Percentiles rank a stretch among this genome's conserved stretches.
phyloP scores from a whole-genome alignment of 1,284 basidiomycete species.

The Heliocybe sulcata region DNA sequence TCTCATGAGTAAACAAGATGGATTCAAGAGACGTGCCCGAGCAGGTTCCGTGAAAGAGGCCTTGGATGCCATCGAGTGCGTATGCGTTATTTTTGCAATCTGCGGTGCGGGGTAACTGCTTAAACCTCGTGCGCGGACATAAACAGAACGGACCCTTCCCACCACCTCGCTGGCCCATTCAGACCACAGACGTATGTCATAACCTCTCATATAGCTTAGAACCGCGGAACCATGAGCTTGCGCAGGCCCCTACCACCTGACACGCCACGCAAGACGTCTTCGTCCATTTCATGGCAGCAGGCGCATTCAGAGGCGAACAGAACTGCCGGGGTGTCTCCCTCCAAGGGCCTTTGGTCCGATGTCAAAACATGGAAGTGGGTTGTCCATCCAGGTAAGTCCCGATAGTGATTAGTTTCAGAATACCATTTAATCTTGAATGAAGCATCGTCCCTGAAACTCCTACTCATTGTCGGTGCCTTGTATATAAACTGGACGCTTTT shows the following conservation, averaged over 20 bases:
- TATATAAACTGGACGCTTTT: conserved; percentile 69
- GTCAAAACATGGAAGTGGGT: conserved; percentile 62
- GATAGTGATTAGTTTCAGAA: not conserved
- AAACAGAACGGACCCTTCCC: conserved; percentile 41
- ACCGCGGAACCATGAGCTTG: not conserved
- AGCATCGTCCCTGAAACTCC: conserved; percentile 70
- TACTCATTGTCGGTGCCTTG: conserved; percentile 66
- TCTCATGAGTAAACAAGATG: not conserved
- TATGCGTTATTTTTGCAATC: conserved; percentile 18
- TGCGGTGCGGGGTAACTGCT: not conserved
- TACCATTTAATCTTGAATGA: not conserved
- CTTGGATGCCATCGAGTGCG: conserved; percentile 24
- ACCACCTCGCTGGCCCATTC: conserved; percentile 56
- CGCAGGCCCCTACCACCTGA: not conserved
- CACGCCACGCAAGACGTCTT: too few relatives aligned
- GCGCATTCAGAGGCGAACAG: not conserved
- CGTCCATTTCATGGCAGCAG: not conserved
- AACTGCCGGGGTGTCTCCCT: conserved; percentile 7
- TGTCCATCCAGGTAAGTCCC: conserved; percentile 57
- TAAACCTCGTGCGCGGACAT: conserved; percentile 19
- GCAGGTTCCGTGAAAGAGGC: conserved; percentile 1
- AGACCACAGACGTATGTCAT: conserved; percentile 47
- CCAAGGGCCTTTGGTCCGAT: conserved; percentile 34
- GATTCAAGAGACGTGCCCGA: not conserved
- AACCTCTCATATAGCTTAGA: not conserved